These are phyloP conservation scores for Camellia granthamiana DNA, from an alignment of 148 eudicot genomes.

Conservation along the genomic window DNA sequence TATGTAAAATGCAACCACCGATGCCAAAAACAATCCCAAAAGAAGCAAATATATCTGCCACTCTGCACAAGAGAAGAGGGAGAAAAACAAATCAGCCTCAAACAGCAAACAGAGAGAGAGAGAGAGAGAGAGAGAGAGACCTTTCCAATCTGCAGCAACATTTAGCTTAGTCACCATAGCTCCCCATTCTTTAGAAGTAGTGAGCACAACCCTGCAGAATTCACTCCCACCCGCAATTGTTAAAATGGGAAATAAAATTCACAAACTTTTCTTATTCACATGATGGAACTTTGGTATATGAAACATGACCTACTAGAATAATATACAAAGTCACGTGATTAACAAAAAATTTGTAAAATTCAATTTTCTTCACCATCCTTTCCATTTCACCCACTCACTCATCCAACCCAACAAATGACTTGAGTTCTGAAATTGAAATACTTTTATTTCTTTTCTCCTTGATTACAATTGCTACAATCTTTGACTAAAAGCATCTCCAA, in stretches of 20 bases:
- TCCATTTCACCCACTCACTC: no score
- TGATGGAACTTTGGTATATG: no score
- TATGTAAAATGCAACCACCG: conserved; percentile 57
- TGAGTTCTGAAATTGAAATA: neutral
- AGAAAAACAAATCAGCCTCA: neutral
- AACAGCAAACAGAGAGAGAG: neutral
- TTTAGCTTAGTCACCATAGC: conserved; percentile 71
- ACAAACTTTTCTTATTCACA: no score
- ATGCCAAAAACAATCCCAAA: conserved; percentile 66
- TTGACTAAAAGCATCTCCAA: neutral
- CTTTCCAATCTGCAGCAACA: conserved; percentile 94
- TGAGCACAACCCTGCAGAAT: conserved; percentile 69
- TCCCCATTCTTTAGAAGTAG: conserved; percentile 75
- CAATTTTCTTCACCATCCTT: no score
- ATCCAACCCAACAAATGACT: no score
- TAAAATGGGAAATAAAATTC: neutral
- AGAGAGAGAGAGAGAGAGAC: conserved; percentile 31
- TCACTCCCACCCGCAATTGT: neutral
- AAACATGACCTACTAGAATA: no score
- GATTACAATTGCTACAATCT: neutral
- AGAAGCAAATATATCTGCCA: conserved; percentile 87
- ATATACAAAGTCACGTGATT: no score
- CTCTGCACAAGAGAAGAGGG: conserved; percentile 44
- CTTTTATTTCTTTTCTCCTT: neutral
- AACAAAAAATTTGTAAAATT: no score